Conservation (phyloP, 805 yeast genomes). For the Nakazawaea ernobii region DNA sequence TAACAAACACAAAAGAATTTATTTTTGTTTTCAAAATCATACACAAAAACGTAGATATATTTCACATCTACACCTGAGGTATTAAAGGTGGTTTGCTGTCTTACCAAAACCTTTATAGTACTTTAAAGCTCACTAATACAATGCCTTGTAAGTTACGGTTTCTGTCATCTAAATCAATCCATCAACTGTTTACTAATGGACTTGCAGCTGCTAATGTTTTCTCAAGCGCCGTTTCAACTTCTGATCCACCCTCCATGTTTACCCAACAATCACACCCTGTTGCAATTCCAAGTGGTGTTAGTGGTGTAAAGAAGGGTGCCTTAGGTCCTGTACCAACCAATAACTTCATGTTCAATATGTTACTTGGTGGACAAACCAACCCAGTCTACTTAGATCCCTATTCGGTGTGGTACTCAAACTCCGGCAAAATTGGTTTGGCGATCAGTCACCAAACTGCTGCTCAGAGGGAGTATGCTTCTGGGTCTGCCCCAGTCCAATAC, state of each 20-base stretch:
- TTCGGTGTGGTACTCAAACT: conserved; percentile 54
- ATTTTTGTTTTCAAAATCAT: too few species aligned
- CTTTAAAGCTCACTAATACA: too few species aligned
- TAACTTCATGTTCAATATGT: conserved; percentile 70
- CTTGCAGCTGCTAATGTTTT: conserved; percentile 28
- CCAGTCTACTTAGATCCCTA: conserved; percentile 84
- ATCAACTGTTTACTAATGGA: not conserved
- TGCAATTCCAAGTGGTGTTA: conserved; percentile 19
- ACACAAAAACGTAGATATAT: too few species aligned
- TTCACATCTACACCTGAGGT: too few species aligned
- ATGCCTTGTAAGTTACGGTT: too few species aligned
- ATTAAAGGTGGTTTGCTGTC: too few species aligned
- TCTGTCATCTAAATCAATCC: not conserved
- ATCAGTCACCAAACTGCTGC: conserved; percentile 53
- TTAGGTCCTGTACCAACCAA: conserved; percentile 54
- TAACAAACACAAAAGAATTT: too few species aligned
- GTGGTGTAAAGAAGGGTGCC: conserved; percentile 9
- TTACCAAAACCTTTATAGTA: too few species aligned
- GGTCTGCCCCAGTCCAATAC: conserved; percentile 35
- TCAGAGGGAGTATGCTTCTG: conserved; percentile 68
- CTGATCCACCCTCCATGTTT: conserved; percentile 40
- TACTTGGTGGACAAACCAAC: conserved; percentile 57
- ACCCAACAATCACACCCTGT: conserved; percentile 21
- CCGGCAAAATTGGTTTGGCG: conserved; percentile 52
- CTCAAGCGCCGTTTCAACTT: conserved; percentile 33